Conservation (phyloP, 148 eudicot genomes). For the Spergularia marina region DNA sequence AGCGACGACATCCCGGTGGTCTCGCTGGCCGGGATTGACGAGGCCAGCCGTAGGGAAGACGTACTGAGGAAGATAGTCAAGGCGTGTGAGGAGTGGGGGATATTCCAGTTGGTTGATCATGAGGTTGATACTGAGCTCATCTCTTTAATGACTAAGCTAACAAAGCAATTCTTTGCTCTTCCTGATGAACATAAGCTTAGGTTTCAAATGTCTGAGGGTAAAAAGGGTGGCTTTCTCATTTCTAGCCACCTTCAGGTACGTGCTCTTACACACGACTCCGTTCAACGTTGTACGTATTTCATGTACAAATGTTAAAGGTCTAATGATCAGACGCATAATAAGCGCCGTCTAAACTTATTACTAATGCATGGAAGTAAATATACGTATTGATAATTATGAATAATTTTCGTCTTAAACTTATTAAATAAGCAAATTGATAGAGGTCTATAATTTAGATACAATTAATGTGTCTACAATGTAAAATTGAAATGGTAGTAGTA, state of each 20-base stretch:
- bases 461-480: no score
- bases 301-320: no score
- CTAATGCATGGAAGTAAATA: background rate
- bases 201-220: conserved; percentile 61
- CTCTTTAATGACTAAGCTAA: conserved; percentile 38
- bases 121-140: conserved; percentile 44
- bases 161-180: conserved; percentile 49
- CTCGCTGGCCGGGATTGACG: conserved; percentile 58
- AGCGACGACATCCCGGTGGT: conserved; percentile 65
- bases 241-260: conserved; percentile 72
- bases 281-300: no score
- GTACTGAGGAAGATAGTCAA: conserved; percentile 42
- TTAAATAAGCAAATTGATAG: no score
- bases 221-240: conserved; percentile 67
- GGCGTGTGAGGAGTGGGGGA: conserved; percentile 78
- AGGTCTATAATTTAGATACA: no score
- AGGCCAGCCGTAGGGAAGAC: conserved; percentile 35
- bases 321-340: no score
- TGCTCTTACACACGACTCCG: no score
- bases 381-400: no score
- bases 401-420: no score
- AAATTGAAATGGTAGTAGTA: no score
- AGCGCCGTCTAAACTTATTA: background rate
- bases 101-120: conserved; percentile 71
- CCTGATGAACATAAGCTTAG: conserved; percentile 60